phyloP scores from a whole-genome alignment of 495 filamentous ascomycete genomes.

The Tuber indicum region DNA sequence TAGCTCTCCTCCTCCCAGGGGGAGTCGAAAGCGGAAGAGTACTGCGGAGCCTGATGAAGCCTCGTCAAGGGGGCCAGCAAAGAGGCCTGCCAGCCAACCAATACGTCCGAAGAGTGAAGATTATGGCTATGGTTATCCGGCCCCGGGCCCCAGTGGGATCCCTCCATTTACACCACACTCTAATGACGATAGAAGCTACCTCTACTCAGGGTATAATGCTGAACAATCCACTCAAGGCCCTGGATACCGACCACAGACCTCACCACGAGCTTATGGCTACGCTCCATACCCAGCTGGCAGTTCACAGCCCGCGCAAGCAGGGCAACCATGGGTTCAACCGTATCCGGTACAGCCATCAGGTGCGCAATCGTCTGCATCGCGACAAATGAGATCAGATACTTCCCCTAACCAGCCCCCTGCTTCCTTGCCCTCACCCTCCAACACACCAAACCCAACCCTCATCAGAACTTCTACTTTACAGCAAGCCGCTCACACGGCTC shows the following conservation, averaged over 20 bases:
- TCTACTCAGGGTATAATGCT: constrained; percentile 42
- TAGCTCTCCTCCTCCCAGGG: constrained; percentile 25
- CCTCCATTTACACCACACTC: constrained; percentile 43
- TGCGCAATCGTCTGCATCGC: constrained; percentile 44
- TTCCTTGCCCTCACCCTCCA: constrained; percentile 46
- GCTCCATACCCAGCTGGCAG: constrained; percentile 28
- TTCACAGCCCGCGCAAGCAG: constrained; percentile 32
- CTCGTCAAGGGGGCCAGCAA: constrained; percentile 41
- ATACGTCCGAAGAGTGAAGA: constrained; percentile 45
- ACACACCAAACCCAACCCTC: constrained; percentile 57
- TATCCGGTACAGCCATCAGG: constrained; percentile 48
- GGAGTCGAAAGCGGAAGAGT: constrained; percentile 31
- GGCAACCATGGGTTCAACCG: constrained; percentile 47
- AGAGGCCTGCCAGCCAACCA: constrained; percentile 40
- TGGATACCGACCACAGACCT: constrained; percentile 47
- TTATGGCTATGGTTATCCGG: constrained; percentile 42
- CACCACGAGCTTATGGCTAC: constrained; percentile 43
- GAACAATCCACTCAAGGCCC: constrained; percentile 38
- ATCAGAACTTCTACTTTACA: constrained; percentile 80
- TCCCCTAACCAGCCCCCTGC: constrained; percentile 39
- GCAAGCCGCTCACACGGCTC: constrained; percentile 48
- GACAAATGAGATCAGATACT: constrained; percentile 43
- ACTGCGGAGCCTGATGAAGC: constrained; percentile 37
- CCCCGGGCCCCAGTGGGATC: constrained; percentile 32
- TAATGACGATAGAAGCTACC: constrained; percentile 31